Base-by-base conservation (phyloP, 2,329 filamentous ascomycete species). In the Colletotrichum tofieldiae region DNA sequence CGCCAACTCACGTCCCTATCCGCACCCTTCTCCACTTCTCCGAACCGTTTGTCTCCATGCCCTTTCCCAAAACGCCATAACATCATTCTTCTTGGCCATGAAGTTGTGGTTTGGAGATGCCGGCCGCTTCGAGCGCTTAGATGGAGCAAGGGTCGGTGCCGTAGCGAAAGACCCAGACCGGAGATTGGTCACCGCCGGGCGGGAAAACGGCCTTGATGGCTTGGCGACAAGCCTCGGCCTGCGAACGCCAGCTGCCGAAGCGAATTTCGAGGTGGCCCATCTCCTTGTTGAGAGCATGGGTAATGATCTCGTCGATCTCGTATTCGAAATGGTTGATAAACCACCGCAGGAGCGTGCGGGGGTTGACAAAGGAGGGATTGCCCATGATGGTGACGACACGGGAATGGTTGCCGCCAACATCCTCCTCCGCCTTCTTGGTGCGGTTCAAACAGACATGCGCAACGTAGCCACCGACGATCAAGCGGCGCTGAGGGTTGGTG, bases 211-310 rank as follows among this genome's bases (percentile, higher is more conserved):
- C 51, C 43, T 60, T 29, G 18, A 74, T 29, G 0, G 79, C 77
- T 77, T 80, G 78, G 45, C 79, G 78, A 2, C 84, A 87, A 63
- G 85, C 83, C 79, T 88, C 84, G 0, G 87, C 82, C 82, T 90
- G 88, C 78, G 86, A 88, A 0, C 87, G 84, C 70, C 84, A 90
- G 67, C 87, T 89, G 0, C 86, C 87, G 74, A 90, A 90, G 14
- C 84, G 82, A 74, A 85, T 88, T 80, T 89, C 87, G 18, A 87
- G 73, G 2, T 85, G 81, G 0, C 76, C 76, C 29, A 80, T 78
- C 0, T 73, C 72, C 0, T 72, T 74, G 2, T 73, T 78, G 35
- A 74, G 68, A 45, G 78, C 75, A 26, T 84, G 77, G 23, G 78
- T 75, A 3, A 79, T 74, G 65, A 87, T 77, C 59, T 79, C 76